Evolutionary conservation across 1,284 basidiomycete genomes (phyloP), one percentile per base, ranked within the genome.

Genomic region (Puccinia polysora): DNA sequence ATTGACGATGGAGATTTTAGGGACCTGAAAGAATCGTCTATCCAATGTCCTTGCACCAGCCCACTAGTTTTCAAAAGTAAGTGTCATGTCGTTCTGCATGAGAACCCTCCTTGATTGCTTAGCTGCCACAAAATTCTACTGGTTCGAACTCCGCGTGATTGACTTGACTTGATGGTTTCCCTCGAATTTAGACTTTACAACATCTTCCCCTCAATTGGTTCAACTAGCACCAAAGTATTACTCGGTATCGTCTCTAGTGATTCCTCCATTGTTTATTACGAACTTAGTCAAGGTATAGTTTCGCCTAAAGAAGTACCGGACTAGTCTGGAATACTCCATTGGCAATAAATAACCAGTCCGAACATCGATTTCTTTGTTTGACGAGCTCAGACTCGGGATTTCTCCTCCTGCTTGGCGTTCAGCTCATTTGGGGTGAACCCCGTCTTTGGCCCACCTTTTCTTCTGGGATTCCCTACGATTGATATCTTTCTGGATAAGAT

Each of bases 261-360:
- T 73, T 55, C 59, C 4, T 75, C 74, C 34, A 74, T 76, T 23
- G 76, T 77, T 1, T 77, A 77, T 65, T 77, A 77, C 63, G 76
- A 76, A 15, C 62, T 77, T 12, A 63, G 55, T 34, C 25, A 73
- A 10, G 76, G 76, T 8, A 76, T 77, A 59, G 75, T 76, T 15
- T 75, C 74, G 25, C 76, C 76, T 14, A 75, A 76, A 55, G 76
- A 77, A 52, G 76, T 76, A 15, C 76, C 76, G 0, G 76, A 76
- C 40, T 76, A 63, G 64, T 50, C 49, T 8, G 20, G 3, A 50
- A 23, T 2, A 2, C 20, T 15, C 49, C 18, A 50, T 50, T 49
- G 18, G 14, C 45, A n/a, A n/a, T n/a, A n/a, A n/a, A n/a, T n/a
- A n/a, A n/a, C n/a, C n/a, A n/a, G n/a, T n/a, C n/a, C n/a, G n/a